A percentile compares a stretch with the other conserved stretches of the same genome.
Conservation (phyloP, 805 yeast species). For the Grigorovia jiainica region DNA sequence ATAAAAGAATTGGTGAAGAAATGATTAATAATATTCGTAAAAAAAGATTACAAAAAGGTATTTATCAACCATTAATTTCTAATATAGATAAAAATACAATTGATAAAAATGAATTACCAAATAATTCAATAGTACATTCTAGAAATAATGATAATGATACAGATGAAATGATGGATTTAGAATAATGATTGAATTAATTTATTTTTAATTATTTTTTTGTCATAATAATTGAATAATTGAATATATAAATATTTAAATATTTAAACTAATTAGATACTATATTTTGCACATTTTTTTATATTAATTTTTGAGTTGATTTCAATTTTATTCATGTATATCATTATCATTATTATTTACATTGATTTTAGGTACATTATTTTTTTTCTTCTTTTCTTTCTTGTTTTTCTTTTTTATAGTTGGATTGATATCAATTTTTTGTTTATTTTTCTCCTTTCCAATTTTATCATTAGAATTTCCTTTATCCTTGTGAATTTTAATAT, state of each 20-base stretch:
- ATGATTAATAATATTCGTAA: constrained; percentile 1
- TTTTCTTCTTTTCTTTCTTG: neutral
- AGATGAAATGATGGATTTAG: constrained; percentile 10
- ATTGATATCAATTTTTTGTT: neutral
- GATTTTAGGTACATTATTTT: too few relatives aligned
- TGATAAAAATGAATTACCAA: neutral
- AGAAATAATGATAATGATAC: neutral
- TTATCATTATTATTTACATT: too few relatives aligned
- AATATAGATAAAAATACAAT: neutral
- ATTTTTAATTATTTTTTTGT: neutral
- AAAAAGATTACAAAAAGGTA: constrained; percentile 1
- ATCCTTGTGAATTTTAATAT: neutral
- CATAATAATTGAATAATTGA: neutral
- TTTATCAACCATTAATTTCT: neutral
- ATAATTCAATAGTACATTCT: neutral
- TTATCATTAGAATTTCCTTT: neutral
- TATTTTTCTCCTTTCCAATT: neutral
- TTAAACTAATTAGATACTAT: too few relatives aligned
- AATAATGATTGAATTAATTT: neutral
- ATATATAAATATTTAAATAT: neutral
- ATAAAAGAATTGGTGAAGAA: constrained; percentile 2
- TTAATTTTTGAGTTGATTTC: too few relatives aligned
- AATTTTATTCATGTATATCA: too few relatives aligned
- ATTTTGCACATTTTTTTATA: too few relatives aligned
- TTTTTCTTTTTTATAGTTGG: too few relatives aligned